phyloP scores from a whole-genome alignment of 2,329 filamentous ascomycete species.

The Colletotrichum nymphaeae region DNA sequence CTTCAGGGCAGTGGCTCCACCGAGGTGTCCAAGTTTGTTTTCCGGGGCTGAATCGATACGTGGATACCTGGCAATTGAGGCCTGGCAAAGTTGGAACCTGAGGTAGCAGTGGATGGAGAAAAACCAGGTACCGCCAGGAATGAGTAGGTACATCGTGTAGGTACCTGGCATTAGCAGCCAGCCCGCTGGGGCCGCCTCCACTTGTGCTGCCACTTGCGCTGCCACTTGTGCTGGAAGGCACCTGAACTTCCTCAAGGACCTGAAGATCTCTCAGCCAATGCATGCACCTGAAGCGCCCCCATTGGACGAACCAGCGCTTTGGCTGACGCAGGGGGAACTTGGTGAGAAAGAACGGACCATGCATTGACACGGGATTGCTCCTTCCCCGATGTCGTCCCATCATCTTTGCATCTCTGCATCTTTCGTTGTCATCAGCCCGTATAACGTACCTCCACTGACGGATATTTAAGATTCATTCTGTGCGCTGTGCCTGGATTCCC shows the following conservation, averaged over 20 bases:
- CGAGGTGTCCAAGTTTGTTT: slow-evolving; percentile 26
- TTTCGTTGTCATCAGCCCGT: background rate
- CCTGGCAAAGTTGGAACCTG: background rate
- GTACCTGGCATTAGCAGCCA: background rate
- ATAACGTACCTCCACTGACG: no score
- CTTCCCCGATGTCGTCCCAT: background rate
- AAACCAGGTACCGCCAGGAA: background rate
- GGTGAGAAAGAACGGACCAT: background rate
- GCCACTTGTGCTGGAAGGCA: slow-evolving; percentile 23
- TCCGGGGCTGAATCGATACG: slow-evolving; percentile 24
- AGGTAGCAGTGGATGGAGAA: background rate
- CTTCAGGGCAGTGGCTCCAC: no score
- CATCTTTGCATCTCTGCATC: background rate
- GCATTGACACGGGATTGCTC: slow-evolving; percentile 3
- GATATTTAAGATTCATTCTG: background rate
- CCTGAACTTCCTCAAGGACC: background rate
- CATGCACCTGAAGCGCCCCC: background rate
- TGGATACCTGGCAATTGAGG: background rate
- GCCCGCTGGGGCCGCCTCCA: slow-evolving; percentile 20
- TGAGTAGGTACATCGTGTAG: no score
- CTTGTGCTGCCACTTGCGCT: slow-evolving; percentile 29
- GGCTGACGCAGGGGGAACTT: slow-evolving; percentile 8
- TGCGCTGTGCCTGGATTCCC: background rate
- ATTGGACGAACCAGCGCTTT: slow-evolving; percentile 2
- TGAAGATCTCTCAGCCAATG: slow-evolving; percentile 6